phyloP scores from a whole-genome alignment of 1,139 yeast species.

The Scheffersomyces titani region DNA sequence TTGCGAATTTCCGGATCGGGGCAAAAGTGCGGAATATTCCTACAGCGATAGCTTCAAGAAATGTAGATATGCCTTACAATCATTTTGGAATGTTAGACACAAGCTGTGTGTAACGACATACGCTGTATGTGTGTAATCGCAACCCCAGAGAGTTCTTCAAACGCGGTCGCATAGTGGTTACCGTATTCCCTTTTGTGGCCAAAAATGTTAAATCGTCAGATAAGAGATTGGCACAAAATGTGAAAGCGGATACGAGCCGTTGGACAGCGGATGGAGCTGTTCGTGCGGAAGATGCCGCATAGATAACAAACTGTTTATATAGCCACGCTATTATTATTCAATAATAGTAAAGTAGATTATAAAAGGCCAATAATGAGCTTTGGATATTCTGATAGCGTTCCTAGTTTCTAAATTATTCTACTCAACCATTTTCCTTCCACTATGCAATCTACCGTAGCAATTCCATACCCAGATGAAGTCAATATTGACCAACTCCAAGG shows the following conservation, averaged over 20 bases:
- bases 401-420: background rate
- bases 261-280: background rate
- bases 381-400: background rate
- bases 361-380: background rate
- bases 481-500: background rate
- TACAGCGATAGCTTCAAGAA: background rate
- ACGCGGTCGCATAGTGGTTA: too few relatives aligned
- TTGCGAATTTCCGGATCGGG: background rate
- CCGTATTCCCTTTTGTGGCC: too few relatives aligned
- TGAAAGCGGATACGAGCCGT: background rate
- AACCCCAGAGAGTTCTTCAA: too few relatives aligned
- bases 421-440: background rate
- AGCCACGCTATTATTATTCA: background rate
- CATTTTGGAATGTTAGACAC: background rate
- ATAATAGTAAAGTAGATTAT: background rate
- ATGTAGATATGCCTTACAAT: background rate
- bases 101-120: background rate
- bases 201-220: too few relatives aligned
- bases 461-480: background rate
- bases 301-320: background rate
- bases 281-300: background rate
- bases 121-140: too few relatives aligned
- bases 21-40: background rate
- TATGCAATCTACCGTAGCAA: background rate
- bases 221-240: background rate